Evolutionary conservation across 78 protist genomes (phyloP).

Genomic region (Dictyostelium brefeldianum): DNA sequence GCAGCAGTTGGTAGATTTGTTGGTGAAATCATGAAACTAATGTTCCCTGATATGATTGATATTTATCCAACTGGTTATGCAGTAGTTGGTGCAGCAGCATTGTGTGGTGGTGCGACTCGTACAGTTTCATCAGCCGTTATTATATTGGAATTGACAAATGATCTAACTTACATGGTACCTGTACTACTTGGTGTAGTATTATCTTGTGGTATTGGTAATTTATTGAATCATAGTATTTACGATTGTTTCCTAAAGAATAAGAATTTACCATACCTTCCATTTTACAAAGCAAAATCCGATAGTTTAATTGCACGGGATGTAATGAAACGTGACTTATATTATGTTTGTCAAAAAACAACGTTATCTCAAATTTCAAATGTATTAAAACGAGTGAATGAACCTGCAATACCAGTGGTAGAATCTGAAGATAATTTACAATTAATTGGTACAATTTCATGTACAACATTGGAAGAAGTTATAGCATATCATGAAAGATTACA

Average conservation of each 20-base stretch:
- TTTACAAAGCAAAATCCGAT: constrained; percentile 29
- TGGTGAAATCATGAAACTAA: constrained; percentile 80
- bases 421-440: constrained; percentile 13
- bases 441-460: constrained; percentile 62
- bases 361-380: background rate
- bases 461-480: constrained; percentile 64
- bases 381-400: background rate
- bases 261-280: constrained; percentile 66
- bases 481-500: constrained; percentile 66
- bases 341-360: constrained; percentile 43
- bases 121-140: constrained; percentile 87
- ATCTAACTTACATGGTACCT: constrained; percentile 85
- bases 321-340: constrained; percentile 39
- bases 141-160: constrained; percentile 89
- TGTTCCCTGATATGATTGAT: constrained; percentile 57
- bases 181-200: constrained; percentile 83
- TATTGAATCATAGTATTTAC: constrained; percentile 55
- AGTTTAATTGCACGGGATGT: constrained; percentile 34
- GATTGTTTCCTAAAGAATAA: constrained; percentile 60
- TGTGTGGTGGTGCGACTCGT: constrained; percentile 88
- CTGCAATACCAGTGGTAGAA: constrained; percentile 23
- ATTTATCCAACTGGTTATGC: constrained; percentile 89
- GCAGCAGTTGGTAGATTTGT: constrained; percentile 87
- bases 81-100: constrained; percentile 92
- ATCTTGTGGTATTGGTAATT: constrained; percentile 80